phyloP scores from a whole-genome alignment of 108 stramenopile genomes.

The Nitzschia sp. region DNA sequence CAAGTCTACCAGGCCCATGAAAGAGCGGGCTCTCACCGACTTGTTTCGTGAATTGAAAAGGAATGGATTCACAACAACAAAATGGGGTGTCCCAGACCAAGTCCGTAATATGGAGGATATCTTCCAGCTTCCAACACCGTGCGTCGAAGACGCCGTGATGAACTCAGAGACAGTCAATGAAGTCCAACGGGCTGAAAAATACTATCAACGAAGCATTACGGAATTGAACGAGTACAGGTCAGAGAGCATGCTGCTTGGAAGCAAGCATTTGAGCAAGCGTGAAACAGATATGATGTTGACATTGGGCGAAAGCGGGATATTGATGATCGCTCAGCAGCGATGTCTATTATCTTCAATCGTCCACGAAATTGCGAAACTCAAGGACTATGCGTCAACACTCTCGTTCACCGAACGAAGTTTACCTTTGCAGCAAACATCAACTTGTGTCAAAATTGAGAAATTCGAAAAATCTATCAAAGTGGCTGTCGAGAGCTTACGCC shows the following conservation, averaged over 20 bases:
- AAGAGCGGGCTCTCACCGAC: slow-evolving; percentile 91
- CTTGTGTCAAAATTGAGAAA: slow-evolving; percentile 4
- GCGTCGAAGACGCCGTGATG: slow-evolving; percentile 5
- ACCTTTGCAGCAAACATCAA: slow-evolving; percentile 40
- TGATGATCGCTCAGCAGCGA: slow-evolving; percentile 39
- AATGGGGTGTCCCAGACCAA: slow-evolving; percentile 72
- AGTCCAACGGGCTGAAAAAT: slow-evolving; percentile 61
- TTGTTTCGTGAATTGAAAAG: slow-evolving; percentile 82
- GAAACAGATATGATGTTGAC: slow-evolving; percentile 74
- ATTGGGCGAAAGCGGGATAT: slow-evolving; percentile 54
- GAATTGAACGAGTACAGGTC: slow-evolving; percentile 64
- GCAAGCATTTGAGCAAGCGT: slow-evolving; percentile 73
- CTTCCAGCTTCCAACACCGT: slow-evolving; percentile 65
- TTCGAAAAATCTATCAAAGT: slow-evolving; percentile 40
- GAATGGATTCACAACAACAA: slow-evolving; percentile 67
- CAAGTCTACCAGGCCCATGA: slow-evolving; percentile 85
- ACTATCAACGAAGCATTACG: slow-evolving; percentile 60
- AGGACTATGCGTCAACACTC: not conserved
- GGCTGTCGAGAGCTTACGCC: slow-evolving; percentile 46
- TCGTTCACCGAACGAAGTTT: slow-evolving; percentile 15
- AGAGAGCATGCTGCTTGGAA: slow-evolving; percentile 70
- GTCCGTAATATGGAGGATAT: slow-evolving; percentile 58
- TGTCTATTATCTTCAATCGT: slow-evolving; percentile 19
- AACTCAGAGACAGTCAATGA: not conserved
- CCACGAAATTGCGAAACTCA: slow-evolving; percentile 6